Evolutionary conservation across 179 eudicot species (phyloP), one percentile per base, ranked within the genome.

Genomic region (Silene vulgaris): DNA sequence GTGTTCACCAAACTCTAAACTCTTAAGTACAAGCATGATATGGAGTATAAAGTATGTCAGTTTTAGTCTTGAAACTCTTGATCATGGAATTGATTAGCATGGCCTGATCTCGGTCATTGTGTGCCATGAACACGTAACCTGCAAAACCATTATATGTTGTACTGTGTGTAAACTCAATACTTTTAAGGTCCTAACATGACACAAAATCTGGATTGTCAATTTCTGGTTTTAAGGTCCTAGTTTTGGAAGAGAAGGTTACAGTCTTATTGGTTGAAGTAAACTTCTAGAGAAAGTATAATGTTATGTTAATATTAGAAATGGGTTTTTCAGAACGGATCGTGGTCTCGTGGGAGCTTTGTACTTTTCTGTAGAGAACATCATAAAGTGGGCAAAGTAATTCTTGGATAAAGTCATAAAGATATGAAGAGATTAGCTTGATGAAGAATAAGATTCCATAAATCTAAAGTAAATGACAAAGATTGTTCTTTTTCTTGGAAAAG

Each of bases 381-480:
- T 52, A 57, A 72, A 72, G 8, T 57, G 30, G 21, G 65, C 6
- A 72, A 56, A 71, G 64, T 54, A 29, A 20, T 5, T 29, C 26
- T 71, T 56, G 6, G 40, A 28, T 48, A 54, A 28, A 50, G 17
- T 11, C 21, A 28, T 48, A 54, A 28, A 52, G 17, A 71, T 50
- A 37, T 28, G 21, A 5, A 14, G 56, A 26, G 52, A 26, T 19
- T 14, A 52, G 63, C 43, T 35, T 28, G 14, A 16, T 16, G 43
- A 48, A 26, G 61, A 69, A 43, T 71, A 60, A 71, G 74, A 71
- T 71, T 71, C 74, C 62, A 50, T 14, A 9, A 14, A 57, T 32
- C 29, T 56, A 59, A 72, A 72, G 52, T 11, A 3, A 12, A 56
- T 57, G 65, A 28, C 23, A 26, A 52, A 29, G 45, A 57, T 72